Conservation (phyloP, 352 stramenopile genomes). For the Globisporangium megalacanthum region DNA sequence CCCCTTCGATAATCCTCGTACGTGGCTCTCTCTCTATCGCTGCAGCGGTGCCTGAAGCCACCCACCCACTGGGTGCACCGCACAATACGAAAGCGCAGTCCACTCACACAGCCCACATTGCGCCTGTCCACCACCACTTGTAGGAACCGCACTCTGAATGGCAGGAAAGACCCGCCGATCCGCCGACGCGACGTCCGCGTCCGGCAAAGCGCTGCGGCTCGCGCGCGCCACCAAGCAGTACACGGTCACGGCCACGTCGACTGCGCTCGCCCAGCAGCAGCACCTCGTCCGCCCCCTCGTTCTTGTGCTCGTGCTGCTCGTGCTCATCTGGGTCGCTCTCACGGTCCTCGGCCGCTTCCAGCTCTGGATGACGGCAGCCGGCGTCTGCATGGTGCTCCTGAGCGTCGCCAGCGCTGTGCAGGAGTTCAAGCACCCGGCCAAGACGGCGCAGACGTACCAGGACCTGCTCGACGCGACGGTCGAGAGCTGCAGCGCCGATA, state of each 20-base stretch:
- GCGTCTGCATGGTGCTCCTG: constrained; percentile 53
- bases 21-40: background rate
- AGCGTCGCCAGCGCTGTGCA: constrained; percentile 59
- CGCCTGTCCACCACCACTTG: too few relatives aligned
- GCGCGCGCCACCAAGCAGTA: constrained; percentile 17
- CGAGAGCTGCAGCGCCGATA: constrained; percentile 37
- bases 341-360: constrained; percentile 46
- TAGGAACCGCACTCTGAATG: background rate
- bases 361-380: constrained; percentile 62
- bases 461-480: constrained; percentile 57
- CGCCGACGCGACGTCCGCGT: constrained; percentile 1
- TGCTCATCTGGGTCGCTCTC: constrained; percentile 39
- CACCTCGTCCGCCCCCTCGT: constrained; percentile 26
- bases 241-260: constrained; percentile 7
- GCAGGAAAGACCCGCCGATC: background rate
- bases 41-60: too few relatives aligned
- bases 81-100: too few relatives aligned
- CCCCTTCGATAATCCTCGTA: too few relatives aligned
- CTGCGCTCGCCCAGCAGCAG: background rate
- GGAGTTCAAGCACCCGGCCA: constrained; percentile 41
- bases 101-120: too few relatives aligned
- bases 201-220: background rate
- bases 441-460: constrained; percentile 39
- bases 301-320: constrained; percentile 27
- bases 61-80: too few relatives aligned